Conservation (phyloP, 163 green algal species). For the Chlamydomonas reinhardtii region DNA sequence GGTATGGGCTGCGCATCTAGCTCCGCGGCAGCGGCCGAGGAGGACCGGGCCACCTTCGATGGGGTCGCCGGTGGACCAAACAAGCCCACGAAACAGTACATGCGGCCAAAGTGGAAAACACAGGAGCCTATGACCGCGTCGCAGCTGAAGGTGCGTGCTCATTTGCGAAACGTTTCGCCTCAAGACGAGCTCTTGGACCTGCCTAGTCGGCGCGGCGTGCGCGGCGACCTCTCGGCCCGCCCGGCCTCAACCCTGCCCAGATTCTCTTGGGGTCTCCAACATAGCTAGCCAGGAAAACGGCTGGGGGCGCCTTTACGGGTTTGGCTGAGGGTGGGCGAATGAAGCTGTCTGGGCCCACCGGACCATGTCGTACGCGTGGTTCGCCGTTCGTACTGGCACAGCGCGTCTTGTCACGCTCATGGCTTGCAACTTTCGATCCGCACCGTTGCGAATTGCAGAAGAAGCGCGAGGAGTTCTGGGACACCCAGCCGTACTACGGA, state of each 20-base stretch:
- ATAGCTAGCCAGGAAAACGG: no score
- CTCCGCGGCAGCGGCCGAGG: background rate
- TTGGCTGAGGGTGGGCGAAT: no score
- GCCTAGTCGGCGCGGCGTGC: no score
- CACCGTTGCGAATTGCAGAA: conserved; percentile 47
- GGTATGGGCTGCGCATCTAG: conserved; percentile 26
- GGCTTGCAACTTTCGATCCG: no score
- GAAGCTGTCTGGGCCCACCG: no score
- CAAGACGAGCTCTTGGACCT: background rate
- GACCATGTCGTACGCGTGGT: no score
- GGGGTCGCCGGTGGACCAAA: background rate
- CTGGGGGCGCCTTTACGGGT: no score
- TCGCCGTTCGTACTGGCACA: no score
- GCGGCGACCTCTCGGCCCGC: no score
- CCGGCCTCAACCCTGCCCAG: no score
- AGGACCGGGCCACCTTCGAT: background rate
- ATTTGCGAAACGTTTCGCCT: background rate
- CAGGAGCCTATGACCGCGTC: conserved; percentile 67
- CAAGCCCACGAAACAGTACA: conserved; percentile 60
- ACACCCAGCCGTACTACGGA: conserved; percentile 91
- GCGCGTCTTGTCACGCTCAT: no score
- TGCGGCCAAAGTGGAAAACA: conserved; percentile 72
- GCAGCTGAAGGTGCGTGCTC: conserved; percentile 63
- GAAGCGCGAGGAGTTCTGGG: conserved; percentile 89
- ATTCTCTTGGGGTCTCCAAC: no score